Evolutionary conservation across 495 filamentous ascomycete genomes (phyloP).

Genomic region (Penicillium manginii): DNA sequence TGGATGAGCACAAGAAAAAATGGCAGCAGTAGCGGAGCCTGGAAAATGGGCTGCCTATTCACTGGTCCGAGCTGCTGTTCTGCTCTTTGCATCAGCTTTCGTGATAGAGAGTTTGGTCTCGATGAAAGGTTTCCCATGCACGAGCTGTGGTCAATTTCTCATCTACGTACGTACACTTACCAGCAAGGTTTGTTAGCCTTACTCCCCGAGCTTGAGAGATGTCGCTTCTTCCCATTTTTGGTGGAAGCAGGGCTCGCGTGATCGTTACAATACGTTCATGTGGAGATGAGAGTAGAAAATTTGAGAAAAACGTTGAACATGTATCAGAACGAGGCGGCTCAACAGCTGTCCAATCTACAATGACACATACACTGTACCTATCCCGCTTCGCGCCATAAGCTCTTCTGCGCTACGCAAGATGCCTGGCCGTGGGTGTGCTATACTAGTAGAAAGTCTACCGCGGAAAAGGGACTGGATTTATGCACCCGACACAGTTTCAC

Average conservation of each 20-base stretch:
- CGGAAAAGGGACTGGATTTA: background rate
- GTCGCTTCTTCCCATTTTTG: background rate
- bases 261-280: background rate
- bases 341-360: background rate
- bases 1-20: background rate
- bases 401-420: background rate
- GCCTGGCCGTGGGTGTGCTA: background rate
- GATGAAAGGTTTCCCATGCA: background rate
- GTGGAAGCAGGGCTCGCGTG: background rate
- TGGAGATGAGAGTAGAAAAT: background rate
- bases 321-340: background rate
- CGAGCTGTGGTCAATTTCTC: background rate
- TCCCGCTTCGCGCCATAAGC: background rate
- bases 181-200: background rate
- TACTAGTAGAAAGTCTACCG: background rate
- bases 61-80: background rate
- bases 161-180: background rate
- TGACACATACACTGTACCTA: background rate
- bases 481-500: background rate
- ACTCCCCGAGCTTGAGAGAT: background rate
- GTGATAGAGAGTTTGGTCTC: background rate
- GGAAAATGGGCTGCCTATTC: background rate
- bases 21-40: background rate
- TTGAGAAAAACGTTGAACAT: background rate
- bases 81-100: background rate